Evolutionary conservation across 139 green algal species (phyloP).

Genomic region (Volvox reticuliferus): DNA sequence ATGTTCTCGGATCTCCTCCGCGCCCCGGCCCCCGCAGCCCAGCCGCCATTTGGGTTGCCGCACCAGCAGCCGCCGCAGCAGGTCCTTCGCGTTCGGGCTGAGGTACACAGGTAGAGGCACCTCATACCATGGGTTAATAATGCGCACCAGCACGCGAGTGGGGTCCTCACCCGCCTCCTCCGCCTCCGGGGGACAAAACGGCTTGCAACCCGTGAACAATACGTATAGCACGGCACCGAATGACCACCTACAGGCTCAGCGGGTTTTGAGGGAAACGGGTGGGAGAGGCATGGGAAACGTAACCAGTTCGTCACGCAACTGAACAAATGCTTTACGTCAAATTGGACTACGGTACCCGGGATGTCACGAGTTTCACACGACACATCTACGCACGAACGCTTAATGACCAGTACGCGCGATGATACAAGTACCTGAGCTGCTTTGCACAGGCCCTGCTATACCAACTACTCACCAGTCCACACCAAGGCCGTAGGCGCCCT

Average conservation of each 20-base stretch:
- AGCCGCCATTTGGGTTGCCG: constrained; percentile 43
- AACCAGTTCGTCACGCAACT: too few species aligned
- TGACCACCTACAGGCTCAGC: background rate
- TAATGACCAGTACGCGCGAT: too few species aligned
- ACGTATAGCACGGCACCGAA: constrained; percentile 30
- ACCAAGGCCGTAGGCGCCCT: constrained; percentile 21
- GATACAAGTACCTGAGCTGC: too few species aligned
- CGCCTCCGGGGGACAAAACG: constrained; percentile 32
- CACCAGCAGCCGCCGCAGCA: constrained; percentile 38
- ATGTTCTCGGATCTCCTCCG: constrained; percentile 26
- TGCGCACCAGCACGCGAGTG: constrained; percentile 28
- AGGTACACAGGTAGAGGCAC: constrained; percentile 26
- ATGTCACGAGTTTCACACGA: too few species aligned
- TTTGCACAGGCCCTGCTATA: too few species aligned
- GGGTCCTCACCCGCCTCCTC: constrained; percentile 47
- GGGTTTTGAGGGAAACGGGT: background rate
- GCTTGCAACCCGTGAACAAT: constrained; percentile 40
- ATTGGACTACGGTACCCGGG: too few species aligned
- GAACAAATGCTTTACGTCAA: too few species aligned
- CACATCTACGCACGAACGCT: too few species aligned
- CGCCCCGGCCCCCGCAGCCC: constrained; percentile 18
- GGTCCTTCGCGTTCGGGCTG: background rate
- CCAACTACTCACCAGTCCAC: constrained; percentile 33
- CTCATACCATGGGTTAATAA: constrained; percentile 42
- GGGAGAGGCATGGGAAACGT: too few species aligned